phyloP scores from a whole-genome alignment of 2,329 filamentous ascomycete species.

The Zymoseptoria passerinii region DNA sequence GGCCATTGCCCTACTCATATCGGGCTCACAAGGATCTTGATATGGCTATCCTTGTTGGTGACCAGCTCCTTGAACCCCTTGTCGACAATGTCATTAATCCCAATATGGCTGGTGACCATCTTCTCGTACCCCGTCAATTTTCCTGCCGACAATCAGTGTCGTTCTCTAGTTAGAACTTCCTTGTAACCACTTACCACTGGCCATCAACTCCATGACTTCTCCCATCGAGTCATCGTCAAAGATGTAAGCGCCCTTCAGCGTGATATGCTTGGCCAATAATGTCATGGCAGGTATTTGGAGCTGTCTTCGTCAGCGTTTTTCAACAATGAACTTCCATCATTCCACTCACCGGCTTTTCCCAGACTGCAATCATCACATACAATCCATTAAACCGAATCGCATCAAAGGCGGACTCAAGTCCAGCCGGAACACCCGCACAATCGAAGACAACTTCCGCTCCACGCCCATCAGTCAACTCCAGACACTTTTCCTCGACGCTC shows the following conservation, averaged over 20 bases:
- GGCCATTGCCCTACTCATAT: not conserved
- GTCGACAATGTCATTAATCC: constrained; percentile 9
- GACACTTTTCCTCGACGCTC: constrained; percentile 12
- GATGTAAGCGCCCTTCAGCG: constrained; percentile 14
- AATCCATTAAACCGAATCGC: constrained; percentile 13
- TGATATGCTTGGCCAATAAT: constrained; percentile 14
- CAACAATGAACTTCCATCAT: not conserved
- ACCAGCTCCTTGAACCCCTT: constrained; percentile 13
- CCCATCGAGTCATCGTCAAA: constrained; percentile 11
- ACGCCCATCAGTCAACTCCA: constrained; percentile 6
- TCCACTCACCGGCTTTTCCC: constrained; percentile 15
- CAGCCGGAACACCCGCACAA: constrained; percentile 14
- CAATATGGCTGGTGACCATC: constrained; percentile 12
- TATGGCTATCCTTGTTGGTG: constrained; percentile 11
- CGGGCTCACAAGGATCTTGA: constrained; percentile 14
- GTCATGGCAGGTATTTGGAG: constrained; percentile 10
- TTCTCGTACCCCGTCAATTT: constrained; percentile 11
- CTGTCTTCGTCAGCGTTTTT: constrained; percentile 1
- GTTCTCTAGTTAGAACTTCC: not conserved
- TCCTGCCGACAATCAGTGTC: not conserved
- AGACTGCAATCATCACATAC: constrained; percentile 20
- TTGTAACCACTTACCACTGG: not conserved
- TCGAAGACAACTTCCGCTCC: constrained; percentile 21
- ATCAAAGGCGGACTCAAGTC: constrained; percentile 14
- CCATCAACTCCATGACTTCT: constrained; percentile 12